Base-by-base conservation (phyloP, 805 yeast genomes). In the Peterozyma toletana region DNA sequence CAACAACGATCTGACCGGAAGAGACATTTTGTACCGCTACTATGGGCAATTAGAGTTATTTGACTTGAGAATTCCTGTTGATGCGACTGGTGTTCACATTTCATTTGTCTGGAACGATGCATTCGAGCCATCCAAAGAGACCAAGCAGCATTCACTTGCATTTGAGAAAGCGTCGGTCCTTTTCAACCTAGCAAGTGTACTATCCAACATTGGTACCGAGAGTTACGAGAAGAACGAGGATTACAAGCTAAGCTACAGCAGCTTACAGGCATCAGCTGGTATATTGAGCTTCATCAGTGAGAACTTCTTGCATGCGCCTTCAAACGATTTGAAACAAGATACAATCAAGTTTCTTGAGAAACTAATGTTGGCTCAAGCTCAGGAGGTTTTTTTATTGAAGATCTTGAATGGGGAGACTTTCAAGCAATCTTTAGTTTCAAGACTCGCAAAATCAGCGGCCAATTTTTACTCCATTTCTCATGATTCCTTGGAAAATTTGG, bases 261-360 rank as follows among this genome's bases (percentile, higher is more conserved):
- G 67, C 40, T 76, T 84, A 53, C 87, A 87, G 48, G 81, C 79
- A 46, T 79, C 96, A 2, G 83, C 93, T 4, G 95, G 96, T 1
- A 73, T 88, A 30, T 84, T 75, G 55, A 72, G 75, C 47, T 86
- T 77, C 51, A 67, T 90, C 21, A 72, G 82, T 37, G 91, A 85
- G 51, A 86, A 84, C 60, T 91, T 91, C 61, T 64, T 89, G 39
- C 93, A 90, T 62, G 91, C 96, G 0, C 96, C 98, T 1, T 78
- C 89, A 3, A 67, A 72, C 5, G 99, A 91, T 60, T 65, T 90
- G 40, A 69, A 74, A 47, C 84, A 83, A 31, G 77, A 82, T 17
- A 79, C 87, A 0, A 77, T 86, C 9, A 70, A 71, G 36, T 81
- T 86, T 33, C 69, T 91, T 41, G 59, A 71, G 13, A 73, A 73